Evolutionary conservation across 345 rosid species (phyloP), one percentile per base, ranked within the genome.

Genomic region (Salix caprea): DNA sequence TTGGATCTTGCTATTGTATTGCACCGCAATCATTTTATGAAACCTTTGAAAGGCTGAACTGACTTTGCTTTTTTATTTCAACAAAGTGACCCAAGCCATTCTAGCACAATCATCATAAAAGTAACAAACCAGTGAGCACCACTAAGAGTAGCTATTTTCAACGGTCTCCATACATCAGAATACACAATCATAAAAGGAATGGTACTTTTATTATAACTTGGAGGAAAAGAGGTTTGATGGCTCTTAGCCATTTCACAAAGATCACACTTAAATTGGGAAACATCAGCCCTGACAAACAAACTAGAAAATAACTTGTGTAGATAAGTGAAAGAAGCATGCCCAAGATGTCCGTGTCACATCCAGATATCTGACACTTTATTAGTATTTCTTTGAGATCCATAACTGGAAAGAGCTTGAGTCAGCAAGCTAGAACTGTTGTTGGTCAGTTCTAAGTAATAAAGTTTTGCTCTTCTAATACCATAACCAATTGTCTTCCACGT

Each of bases 31-130:
- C 40, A 37, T 37, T 37, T 37, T 37, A 37, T 37, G 40, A 37
- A 37, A 37, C 40, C 8, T 7, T 0, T 7, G 8, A 37, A 37
- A 37, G 40, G 39, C 1, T 5, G 7, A 36, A 5, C 7, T 36
- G 0, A 36, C 39, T 36, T 36, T 1, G 39, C 39, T 36, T 5
- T 36, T 36, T 36, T 7, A 36, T 21, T 3, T n/a, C 3, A 69
- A n/a, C 7, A 69, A 42, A 36, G 5, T 32, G 34, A 32, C 34
- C 34, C 34, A 32, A 2, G 34, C 4, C 34, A 32, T 71, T 30
- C 74, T 2, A 13, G 64, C 50, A 30, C 4, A 71, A 11, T 71
- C 62, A 48, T 71, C 74, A 71, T 48, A 71, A 71, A 71, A 42
- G 61, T 71, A 2, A 50, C 24, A 50, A 71, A 71, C 14, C 14